These are phyloP conservation scores for Ustilago shanxiensis DNA, from an alignment of 1,284 basidiomycete species.

Conservation along the genomic window DNA sequence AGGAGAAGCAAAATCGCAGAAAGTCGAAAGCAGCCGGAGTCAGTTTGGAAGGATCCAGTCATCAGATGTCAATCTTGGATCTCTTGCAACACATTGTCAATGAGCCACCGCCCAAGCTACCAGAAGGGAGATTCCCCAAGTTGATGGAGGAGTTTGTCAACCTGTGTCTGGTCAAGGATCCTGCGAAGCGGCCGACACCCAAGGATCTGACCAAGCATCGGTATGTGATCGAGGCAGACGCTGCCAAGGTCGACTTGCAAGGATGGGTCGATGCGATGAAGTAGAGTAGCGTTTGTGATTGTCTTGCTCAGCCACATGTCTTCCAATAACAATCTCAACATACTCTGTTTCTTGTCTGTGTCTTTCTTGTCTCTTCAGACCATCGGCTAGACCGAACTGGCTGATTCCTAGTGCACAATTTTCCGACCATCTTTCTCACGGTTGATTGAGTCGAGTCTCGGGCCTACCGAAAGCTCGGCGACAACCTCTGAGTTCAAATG, in stretches of 20 bases:
- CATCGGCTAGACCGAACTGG: background rate
- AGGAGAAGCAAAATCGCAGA: slow-evolving; percentile 67
- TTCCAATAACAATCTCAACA: background rate
- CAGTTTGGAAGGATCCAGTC: slow-evolving; percentile 85
- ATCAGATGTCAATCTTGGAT: slow-evolving; percentile 97
- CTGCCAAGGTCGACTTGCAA: slow-evolving; percentile 51
- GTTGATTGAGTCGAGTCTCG: background rate
- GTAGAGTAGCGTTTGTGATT: background rate
- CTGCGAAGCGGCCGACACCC: slow-evolving; percentile 59
- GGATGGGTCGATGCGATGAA: slow-evolving; percentile 57
- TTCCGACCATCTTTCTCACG: background rate
- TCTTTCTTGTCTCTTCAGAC: background rate
- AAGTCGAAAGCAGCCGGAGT: slow-evolving; percentile 77
- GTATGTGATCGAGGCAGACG: slow-evolving; percentile 55
- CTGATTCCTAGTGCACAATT: background rate
- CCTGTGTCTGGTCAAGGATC: slow-evolving; percentile 66
- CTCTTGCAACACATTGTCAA: slow-evolving; percentile 97
- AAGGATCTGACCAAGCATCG: slow-evolving; percentile 62
- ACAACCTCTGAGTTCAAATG: background rate
- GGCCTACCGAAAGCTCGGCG: background rate
- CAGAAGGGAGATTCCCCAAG: slow-evolving; percentile 54
- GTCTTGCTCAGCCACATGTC: background rate
- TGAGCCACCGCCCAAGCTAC: slow-evolving; percentile 66
- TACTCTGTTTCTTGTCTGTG: background rate
- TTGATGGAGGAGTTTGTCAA: slow-evolving; percentile 65